phyloP scores from a whole-genome alignment of 1,284 basidiomycete species.

The Kwoniella shivajii region DNA sequence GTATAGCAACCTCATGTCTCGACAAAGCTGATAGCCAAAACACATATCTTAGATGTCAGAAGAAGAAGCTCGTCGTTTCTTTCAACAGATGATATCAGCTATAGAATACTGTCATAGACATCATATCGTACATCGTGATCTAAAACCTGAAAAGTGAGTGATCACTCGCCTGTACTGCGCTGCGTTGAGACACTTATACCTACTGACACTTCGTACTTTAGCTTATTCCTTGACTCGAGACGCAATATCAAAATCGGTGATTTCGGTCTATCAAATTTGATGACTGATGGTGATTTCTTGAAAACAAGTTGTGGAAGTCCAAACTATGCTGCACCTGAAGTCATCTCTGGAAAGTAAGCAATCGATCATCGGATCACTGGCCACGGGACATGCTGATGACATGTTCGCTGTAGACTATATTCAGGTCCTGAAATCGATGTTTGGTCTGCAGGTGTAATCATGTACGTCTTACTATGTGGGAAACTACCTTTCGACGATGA shows the following conservation, averaged over 20 bases:
- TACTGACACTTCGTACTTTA: slow-evolving; percentile 19
- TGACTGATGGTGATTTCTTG: slow-evolving; percentile 91
- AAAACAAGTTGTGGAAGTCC: slow-evolving; percentile 94
- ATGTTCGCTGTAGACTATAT: slow-evolving; percentile 63
- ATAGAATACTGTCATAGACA: slow-evolving; percentile 93
- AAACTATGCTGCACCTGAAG: slow-evolving; percentile 95
- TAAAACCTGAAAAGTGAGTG: slow-evolving; percentile 85
- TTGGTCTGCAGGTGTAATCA: slow-evolving; percentile 95
- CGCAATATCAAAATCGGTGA: slow-evolving; percentile 86
- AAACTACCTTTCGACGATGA: slow-evolving; percentile 93
- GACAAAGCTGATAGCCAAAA: slow-evolving; percentile 2
- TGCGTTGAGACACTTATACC: too few species aligned
- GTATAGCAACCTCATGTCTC: not conserved
- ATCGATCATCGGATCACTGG: not conserved
- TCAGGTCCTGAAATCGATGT: slow-evolving; percentile 95
- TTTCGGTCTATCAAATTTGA: slow-evolving; percentile 91
- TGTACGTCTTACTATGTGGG: slow-evolving; percentile 93
- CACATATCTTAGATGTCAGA: slow-evolving; percentile 70
- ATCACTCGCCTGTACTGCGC: slow-evolving; percentile 54
- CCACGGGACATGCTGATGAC: not conserved
- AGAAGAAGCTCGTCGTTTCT: slow-evolving; percentile 80
- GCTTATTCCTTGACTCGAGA: slow-evolving; percentile 58
- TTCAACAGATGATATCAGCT: slow-evolving; percentile 93
- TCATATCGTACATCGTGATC: slow-evolving; percentile 92
- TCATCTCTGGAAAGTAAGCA: slow-evolving; percentile 76